phyloP scores from a whole-genome alignment of 2,329 filamentous ascomycete species.

The Colletotrichum camelliae region DNA sequence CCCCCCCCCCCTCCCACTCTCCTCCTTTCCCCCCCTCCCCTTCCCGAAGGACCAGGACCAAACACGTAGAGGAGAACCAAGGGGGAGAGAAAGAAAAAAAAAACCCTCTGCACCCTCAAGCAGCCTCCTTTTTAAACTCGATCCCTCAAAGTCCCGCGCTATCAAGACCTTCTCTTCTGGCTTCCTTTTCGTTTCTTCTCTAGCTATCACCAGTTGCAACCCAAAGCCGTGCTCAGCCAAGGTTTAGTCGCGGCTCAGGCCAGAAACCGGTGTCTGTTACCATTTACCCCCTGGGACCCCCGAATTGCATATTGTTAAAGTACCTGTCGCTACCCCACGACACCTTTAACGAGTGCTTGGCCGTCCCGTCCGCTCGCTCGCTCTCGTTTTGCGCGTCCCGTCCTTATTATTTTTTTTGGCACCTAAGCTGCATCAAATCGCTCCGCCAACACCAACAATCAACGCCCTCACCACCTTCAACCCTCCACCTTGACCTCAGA shows the following conservation, averaged over 20 bases:
- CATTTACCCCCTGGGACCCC: slow-evolving; percentile 18
- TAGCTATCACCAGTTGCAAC: not conserved
- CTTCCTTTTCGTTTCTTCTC: not conserved
- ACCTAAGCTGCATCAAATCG: not conserved
- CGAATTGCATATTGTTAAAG: slow-evolving; percentile 24
- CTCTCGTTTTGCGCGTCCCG: slow-evolving; percentile 15
- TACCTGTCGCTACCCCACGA: slow-evolving; percentile 21
- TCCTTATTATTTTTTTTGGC: not conserved
- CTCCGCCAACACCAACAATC: not conserved
- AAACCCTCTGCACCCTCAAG: not conserved
- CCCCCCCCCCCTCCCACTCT: not conserved
- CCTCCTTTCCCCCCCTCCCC: not conserved
- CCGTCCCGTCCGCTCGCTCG: slow-evolving; percentile 25
- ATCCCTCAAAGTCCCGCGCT: not conserved
- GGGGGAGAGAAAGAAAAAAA: not conserved
- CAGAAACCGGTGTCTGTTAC: slow-evolving; percentile 2
- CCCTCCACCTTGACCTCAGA: not conserved
- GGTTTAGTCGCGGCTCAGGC: slow-evolving; percentile 1
- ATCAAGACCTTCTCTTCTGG: not conserved
- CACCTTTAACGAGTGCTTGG: slow-evolving; percentile 25
- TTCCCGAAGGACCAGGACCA: not conserved
- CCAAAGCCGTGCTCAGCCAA: slow-evolving; percentile 8
- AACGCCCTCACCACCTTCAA: not conserved
- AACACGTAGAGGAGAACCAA: not conserved
- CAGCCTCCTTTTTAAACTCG: slow-evolving; percentile 9